Conservation (phyloP, 1,139 yeast species). For the Yamadazyma spencermartinsiae region DNA sequence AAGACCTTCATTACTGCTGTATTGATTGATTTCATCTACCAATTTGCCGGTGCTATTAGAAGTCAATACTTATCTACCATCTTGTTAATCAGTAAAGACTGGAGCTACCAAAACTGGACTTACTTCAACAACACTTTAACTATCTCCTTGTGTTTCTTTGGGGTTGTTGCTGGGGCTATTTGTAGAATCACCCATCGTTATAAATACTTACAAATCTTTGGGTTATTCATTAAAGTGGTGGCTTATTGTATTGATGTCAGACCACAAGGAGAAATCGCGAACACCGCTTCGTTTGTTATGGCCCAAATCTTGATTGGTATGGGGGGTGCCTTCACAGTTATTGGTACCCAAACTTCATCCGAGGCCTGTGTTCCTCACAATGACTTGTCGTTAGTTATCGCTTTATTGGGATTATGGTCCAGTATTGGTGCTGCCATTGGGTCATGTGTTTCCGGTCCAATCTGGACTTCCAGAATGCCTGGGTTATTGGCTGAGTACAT, state of each 20-base stretch:
- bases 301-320: conserved; percentile 26
- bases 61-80: conserved; percentile 12
- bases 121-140: conserved; percentile 33
- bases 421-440: conserved; percentile 48
- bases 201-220: conserved; percentile 28
- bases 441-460: conserved; percentile 45
- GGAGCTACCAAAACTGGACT: conserved; percentile 29
- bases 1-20: conserved; percentile 25
- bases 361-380: conserved; percentile 45
- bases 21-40: conserved; percentile 22
- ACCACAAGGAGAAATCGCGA: conserved; percentile 19
- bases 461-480: conserved; percentile 48
- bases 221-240: conserved; percentile 26
- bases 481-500: conserved; percentile 21
- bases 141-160: conserved; percentile 32
- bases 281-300: conserved; percentile 19
- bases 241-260: conserved; percentile 28
- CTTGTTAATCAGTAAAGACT: conserved; percentile 19
- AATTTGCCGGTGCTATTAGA: conserved; percentile 20
- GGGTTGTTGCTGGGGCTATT: conserved; percentile 29
- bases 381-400: conserved; percentile 45
- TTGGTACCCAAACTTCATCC: conserved; percentile 31
- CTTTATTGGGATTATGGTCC: conserved; percentile 40
- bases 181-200: conserved; percentile 30
- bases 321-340: conserved; percentile 32